Conservation (phyloP, 192 early-diverging fungal species). For the Dissophora globulifera region DNA sequence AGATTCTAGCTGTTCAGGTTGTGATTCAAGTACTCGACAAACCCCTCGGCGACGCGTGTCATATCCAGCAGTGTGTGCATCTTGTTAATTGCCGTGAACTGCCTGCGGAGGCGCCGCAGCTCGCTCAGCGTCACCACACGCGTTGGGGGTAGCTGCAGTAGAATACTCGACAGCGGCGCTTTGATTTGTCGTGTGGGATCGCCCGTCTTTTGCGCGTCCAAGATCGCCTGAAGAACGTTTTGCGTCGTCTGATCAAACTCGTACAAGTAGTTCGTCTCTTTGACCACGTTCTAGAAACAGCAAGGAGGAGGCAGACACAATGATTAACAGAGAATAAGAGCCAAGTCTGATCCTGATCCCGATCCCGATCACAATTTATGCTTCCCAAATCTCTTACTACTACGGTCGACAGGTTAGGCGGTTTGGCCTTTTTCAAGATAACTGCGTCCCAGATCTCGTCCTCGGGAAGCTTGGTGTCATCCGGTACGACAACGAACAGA, state of each 20-base stretch:
- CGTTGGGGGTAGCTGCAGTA: constrained; percentile 69
- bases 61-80: constrained; percentile 81
- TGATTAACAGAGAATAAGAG: no score
- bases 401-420: constrained; percentile 89
- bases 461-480: constrained; percentile 70
- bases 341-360: no score
- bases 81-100: constrained; percentile 92
- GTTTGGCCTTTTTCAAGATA: constrained; percentile 74
- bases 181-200: constrained; percentile 44
- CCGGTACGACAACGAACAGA: constrained; percentile 87
- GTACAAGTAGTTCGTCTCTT: constrained; percentile 90
- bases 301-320: not conserved
- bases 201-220: constrained; percentile 80
- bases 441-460: constrained; percentile 83
- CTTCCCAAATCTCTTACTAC: constrained; percentile 64
- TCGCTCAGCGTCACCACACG: constrained; percentile 82
- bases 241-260: constrained; percentile 88
- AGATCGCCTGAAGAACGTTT: constrained; percentile 79
- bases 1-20: constrained; percentile 69
- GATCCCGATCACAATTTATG: no score
- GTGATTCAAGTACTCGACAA: constrained; percentile 94
- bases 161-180: constrained; percentile 40
- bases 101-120: constrained; percentile 79
- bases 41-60: constrained; percentile 78
- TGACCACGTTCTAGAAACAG: constrained; percentile 76